These are phyloP conservation scores for Aristolochia contorta DNA, from an alignment of 164 flowering plant species.

Conservation along the genomic window DNA sequence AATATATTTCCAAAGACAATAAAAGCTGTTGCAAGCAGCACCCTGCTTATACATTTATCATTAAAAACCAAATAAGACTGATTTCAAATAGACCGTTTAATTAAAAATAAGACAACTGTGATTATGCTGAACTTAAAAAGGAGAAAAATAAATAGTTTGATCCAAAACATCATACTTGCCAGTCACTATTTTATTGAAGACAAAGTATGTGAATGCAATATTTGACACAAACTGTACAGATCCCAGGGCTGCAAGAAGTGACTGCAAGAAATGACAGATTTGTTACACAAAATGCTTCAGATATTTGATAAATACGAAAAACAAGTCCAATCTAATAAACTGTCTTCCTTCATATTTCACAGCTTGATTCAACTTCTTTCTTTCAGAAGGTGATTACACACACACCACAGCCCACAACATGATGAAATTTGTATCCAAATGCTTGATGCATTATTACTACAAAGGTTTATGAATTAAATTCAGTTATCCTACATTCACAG, in stretches of 20 bases:
- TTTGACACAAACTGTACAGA: conserved; percentile 92
- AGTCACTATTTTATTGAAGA: conserved; percentile 72
- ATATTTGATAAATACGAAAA: not conserved
- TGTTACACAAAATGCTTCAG: not conserved
- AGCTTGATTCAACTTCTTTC: no score
- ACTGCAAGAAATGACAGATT: conserved; percentile 34
- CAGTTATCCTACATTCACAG: no score
- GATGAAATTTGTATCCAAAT: no score
- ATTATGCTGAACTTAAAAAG: not conserved
- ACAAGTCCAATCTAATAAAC: not conserved
- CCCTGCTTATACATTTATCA: conserved; percentile 29
- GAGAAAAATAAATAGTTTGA: not conserved
- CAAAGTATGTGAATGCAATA: conserved; percentile 91
- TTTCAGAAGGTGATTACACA: no score
- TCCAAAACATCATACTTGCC: conserved; percentile 53
- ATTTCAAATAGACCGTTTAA: no score
- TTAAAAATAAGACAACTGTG: conserved; percentile 4
- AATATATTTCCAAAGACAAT: conserved; percentile 88
- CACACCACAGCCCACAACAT: no score
- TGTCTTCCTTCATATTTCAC: not conserved
- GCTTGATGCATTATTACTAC: no score
- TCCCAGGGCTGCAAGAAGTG: conserved; percentile 97
- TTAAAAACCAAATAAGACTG: no score
- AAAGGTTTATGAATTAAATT: no score
- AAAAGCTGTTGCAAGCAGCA: conserved; percentile 81